Base-by-base conservation (phyloP, 1,139 yeast genomes). In the Ashbya aceris region DNA sequence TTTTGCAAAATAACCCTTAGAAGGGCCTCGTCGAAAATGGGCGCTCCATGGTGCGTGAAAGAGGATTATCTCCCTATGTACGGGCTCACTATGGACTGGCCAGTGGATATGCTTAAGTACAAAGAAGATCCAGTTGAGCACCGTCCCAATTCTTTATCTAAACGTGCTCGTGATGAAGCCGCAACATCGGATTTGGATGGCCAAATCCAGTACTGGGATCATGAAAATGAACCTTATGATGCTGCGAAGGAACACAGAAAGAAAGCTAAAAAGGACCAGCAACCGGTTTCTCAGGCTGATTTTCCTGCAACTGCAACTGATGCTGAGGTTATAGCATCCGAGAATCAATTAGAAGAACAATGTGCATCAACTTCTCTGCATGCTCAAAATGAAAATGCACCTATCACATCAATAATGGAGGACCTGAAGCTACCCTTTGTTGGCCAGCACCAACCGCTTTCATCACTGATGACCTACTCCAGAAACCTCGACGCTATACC, bases 31-130 rank as follows among this genome's bases (percentile, higher is more conserved):
- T 74, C 81, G 45, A 83, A 83, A 69, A 73, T 82, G 36, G 96
- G 97, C 2, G 94, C 97, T 2, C 97, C 98, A 1, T 91, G 97
- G 97, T 79, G 91, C 13, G 94, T 91, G n/a, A 83, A 83, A 58
- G 78, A 76, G 29, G 79, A 80, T 51, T 86, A 77, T 59, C 40
- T 61, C 30, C 52, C 56, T 28, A 59, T 60, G 54, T 61, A 61
- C 42, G 83, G 62, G 2, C 44, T 61, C n/a, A 52, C 56, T 1
- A 50, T 55, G 55, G 62, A 55, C 6, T 61, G 65, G 65, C 65
- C 65, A 6, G 39, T 40, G 4, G 57, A 55, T 4, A 51, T 60
- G 49, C 27, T 55, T 30, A 52, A 54, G 39, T 61, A 49, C 39
- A 60, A 56, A 42, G 65, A 58, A 13, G 61, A 55, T 30, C 30